Evolutionary conservation across 495 filamentous ascomycete species (phyloP).

Genomic region (Penicillium verhagenii): DNA sequence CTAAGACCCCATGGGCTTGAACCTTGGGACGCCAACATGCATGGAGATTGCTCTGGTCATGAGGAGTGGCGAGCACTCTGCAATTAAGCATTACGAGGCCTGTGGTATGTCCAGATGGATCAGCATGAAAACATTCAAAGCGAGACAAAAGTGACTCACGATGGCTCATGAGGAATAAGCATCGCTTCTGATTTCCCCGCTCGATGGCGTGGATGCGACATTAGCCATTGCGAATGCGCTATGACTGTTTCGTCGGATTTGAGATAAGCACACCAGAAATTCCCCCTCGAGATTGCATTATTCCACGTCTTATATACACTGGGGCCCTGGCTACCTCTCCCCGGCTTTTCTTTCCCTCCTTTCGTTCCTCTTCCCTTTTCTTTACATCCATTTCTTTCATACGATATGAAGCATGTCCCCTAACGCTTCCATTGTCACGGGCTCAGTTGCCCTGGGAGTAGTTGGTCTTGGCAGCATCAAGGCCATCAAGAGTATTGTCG

Average conservation of each 20-base stretch:
- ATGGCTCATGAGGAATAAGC: background rate
- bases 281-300: background rate
- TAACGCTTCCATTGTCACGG: constrained; percentile 16
- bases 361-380: background rate
- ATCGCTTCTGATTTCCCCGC: background rate
- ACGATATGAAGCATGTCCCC: constrained; percentile 25
- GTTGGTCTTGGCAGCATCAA: constrained; percentile 23
- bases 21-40: too few relatives aligned
- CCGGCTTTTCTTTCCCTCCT: background rate
- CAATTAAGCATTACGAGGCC: background rate
- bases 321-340: too few relatives aligned
- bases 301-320: background rate
- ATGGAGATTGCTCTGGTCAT: too few relatives aligned
- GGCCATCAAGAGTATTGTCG: constrained; percentile 20
- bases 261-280: constrained; percentile 8
- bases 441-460: constrained; percentile 27
- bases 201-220: background rate
- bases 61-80: background rate
- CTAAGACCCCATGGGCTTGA: constrained; percentile 5
- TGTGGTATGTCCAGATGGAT: background rate
- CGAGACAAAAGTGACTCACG: background rate
- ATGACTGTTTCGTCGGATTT: constrained; percentile 1
- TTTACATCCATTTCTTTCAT: background rate
- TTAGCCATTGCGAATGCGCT: constrained; percentile 2
- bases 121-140: background rate